Percentiles rank a stretch among this genome's conserved stretches.
Conservation (phyloP, 768 basidiomycete species). For the Lanmaoa rubissima region DNA sequence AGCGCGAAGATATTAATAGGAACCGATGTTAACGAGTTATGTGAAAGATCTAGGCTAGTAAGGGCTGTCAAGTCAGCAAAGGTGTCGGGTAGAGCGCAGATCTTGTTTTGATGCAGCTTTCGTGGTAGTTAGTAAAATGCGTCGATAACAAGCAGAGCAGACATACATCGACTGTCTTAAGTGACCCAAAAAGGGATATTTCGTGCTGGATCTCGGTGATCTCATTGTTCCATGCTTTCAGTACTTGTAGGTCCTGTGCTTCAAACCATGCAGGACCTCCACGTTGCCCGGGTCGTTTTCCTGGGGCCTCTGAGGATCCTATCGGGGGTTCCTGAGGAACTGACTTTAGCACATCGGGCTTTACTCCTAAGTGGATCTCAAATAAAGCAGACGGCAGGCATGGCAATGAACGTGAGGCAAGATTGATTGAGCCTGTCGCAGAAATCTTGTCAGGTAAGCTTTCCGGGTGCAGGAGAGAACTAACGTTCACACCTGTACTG, state of each 20-base stretch:
- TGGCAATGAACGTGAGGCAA: conserved; percentile 67
- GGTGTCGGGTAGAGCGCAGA: conserved; percentile 57
- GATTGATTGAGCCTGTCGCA: conserved; percentile 66
- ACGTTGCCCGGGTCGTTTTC: conserved; percentile 41
- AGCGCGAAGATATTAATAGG: conserved; percentile 67
- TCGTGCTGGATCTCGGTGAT: conserved; percentile 79
- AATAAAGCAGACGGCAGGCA: conserved; percentile 78
- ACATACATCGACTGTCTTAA: conserved; percentile 78
- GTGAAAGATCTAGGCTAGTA: conserved; percentile 68
- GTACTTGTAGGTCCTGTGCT: conserved; percentile 69
- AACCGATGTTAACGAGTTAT: conserved; percentile 63
- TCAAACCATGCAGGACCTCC: conserved; percentile 72
- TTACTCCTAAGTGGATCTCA: conserved; percentile 76
- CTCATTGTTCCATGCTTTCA: conserved; percentile 81
- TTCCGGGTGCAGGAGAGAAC: conserved; percentile 33
- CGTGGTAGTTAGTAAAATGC: background rate
- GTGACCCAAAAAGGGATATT: conserved; percentile 78
- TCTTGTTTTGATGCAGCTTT: conserved; percentile 75
- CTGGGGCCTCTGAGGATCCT: conserved; percentile 35
- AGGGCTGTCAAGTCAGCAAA: conserved; percentile 69
- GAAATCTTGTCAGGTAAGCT: conserved; percentile 47
- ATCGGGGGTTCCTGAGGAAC: conserved; percentile 60
- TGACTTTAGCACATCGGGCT: conserved; percentile 64
- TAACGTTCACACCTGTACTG: conserved; percentile 60
- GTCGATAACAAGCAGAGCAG: background rate